Percentiles rank a stretch among this genome's conserved stretches.
Conservation (phyloP, 2,329 filamentous ascomycete genomes). For the Botrytis medusae region DNA sequence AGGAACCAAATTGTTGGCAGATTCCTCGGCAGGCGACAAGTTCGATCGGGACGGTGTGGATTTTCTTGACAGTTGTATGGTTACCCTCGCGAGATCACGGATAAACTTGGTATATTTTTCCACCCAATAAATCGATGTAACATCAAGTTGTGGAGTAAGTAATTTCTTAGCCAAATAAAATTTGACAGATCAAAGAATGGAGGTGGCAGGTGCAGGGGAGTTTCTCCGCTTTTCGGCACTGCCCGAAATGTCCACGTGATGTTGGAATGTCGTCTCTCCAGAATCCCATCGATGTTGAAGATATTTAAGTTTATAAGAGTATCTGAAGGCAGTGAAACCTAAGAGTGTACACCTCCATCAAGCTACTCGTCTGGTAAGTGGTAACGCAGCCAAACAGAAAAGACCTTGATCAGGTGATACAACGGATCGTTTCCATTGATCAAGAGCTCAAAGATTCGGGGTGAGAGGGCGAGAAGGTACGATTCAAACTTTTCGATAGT, state of each 20-base stretch:
- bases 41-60: neutral
- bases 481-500: neutral
- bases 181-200: conserved; percentile 7
- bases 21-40: conserved; percentile 1
- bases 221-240: conserved; percentile 8
- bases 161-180: neutral
- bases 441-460: neutral
- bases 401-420: neutral
- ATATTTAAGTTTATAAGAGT: neutral
- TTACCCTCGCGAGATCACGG: neutral
- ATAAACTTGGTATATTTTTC: conserved; percentile 1
- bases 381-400: neutral
- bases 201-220: conserved; percentile 10
- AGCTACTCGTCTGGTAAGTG: neutral
- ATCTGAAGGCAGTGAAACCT: neutral
- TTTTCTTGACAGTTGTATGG: neutral
- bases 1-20: neutral
- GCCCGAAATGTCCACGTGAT: neutral
- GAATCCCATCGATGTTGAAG: neutral
- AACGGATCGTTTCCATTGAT: neutral
- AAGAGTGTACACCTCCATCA: neutral
- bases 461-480: neutral
- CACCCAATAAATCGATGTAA: neutral
- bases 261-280: neutral
- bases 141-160: neutral